phyloP scores from a whole-genome alignment of 306 rosid genomes.

The Phaseolus lunatus region DNA sequence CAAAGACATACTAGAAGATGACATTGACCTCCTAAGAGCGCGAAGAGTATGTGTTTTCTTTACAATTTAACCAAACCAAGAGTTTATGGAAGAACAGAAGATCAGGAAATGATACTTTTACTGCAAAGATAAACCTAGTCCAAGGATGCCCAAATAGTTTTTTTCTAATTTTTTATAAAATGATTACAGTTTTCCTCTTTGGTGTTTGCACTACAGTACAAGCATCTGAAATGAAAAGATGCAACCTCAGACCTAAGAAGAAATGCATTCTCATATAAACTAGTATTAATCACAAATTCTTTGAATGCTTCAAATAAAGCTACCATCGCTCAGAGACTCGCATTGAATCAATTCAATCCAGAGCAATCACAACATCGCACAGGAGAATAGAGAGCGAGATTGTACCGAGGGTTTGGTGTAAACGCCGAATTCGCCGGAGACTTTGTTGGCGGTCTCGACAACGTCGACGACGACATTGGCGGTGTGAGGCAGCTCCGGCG shows the following conservation, averaged over 20 bases:
- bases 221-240: slow-evolving; percentile 22
- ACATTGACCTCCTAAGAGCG: slow-evolving; percentile 1
- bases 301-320: slow-evolving; percentile 15
- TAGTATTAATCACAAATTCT: background rate
- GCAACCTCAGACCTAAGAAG: slow-evolving; percentile 14
- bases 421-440: slow-evolving; percentile 74
- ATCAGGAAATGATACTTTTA: slow-evolving; percentile 20
- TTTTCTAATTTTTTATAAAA: background rate
- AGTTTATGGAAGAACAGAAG: slow-evolving; percentile 12
- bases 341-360: slow-evolving; percentile 6
- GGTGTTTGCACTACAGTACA: slow-evolving; percentile 3
- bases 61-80: slow-evolving; percentile 32
- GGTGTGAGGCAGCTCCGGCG: slow-evolving; percentile 81
- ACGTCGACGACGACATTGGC: slow-evolving; percentile 81
- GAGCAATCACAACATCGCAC: slow-evolving; percentile 6
- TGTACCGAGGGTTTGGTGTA: slow-evolving; percentile 83
- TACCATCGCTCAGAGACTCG: background rate
- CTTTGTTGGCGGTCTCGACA: slow-evolving; percentile 59
- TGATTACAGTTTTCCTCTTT: slow-evolving; percentile 1
- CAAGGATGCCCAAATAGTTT: background rate
- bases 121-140: slow-evolving; percentile 15
- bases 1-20: slow-evolving; percentile 24
- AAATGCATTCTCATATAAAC: slow-evolving; percentile 6
- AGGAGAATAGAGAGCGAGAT: slow-evolving; percentile 20
- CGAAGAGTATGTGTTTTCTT: slow-evolving; percentile 12